Evolutionary conservation across 2,329 filamentous ascomycete species (phyloP), one percentile per base, ranked within the genome.

Genomic region (Fusarium sp.): DNA sequence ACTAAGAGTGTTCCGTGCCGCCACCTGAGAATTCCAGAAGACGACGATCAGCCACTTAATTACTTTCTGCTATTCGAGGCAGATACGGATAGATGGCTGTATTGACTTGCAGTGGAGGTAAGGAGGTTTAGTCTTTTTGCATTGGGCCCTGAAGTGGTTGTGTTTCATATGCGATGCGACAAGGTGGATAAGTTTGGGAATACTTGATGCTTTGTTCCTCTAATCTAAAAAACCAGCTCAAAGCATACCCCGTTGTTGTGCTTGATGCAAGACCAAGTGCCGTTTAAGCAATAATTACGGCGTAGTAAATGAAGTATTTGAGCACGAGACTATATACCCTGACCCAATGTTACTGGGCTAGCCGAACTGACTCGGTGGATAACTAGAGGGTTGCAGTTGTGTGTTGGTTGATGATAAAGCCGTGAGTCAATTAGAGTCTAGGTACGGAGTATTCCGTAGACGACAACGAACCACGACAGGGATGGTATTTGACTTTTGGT

Each of bases 1-100:
- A 32, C 45, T 45, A 56, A 24, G 28, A 23, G 34, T 34, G 51
- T 32, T 40, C 54, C 24, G 32, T 52, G 43, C 55, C 38, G 30
- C 49, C 56, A 69, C 48, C 38, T 66, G 52, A 63, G 20, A 63
- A 44, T 69, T 69, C 61, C 56, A 69, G 65, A 68, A 68, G 44
- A 66, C 44, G 44, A 66, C 44, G 47, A 34, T 19, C 61, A 34
- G 58, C 45, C 34, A 58, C 40, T 47, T 40, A 47, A 43, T 43
- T 50, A 55, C 38, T 44, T 59, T 34, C 26, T 46, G 44, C n/a
- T 23, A 14, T 19, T 44, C 11, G 17, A 36, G 17, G 26, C 12
- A 28, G 26, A 26, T 26, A 26, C n/a, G n/a, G 24, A 28, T n/a
- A 34, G 50, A 47, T 47, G 47, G 15, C 38, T 67, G 45, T 57